phyloP scores from a whole-genome alignment of 495 filamentous ascomycete genomes.

The Tuber melanosporum region DNA sequence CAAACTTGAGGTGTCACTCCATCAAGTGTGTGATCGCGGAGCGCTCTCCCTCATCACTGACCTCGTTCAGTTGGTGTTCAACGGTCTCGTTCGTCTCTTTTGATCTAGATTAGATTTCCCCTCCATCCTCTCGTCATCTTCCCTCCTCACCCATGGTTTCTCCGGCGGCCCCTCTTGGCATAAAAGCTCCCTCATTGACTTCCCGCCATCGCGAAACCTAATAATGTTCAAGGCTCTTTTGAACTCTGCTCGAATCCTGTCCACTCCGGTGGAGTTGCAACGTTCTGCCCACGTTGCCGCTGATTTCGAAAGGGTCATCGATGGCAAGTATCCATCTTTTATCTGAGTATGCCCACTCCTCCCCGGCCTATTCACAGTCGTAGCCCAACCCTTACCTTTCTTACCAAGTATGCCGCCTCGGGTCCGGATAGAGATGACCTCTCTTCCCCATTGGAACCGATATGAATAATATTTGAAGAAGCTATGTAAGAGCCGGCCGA shows the following conservation, averaged over 20 bases:
- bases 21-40: not conserved
- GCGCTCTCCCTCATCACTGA: not conserved
- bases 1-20: not conserved
- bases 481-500: constrained; percentile 61
- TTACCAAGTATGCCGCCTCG: constrained; percentile 62
- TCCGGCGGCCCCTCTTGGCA: constrained; percentile 38
- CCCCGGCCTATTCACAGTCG: constrained; percentile 53
- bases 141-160: constrained; percentile 32
- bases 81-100: not conserved
- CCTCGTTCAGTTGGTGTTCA: not conserved
- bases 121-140: constrained; percentile 15
- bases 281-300: constrained; percentile 75
- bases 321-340: constrained; percentile 73
- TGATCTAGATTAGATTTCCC: not conserved
- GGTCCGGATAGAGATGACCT: constrained; percentile 66
- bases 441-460: constrained; percentile 62
- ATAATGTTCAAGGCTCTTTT: constrained; percentile 64
- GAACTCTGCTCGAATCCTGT: constrained; percentile 72
- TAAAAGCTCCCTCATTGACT: constrained; percentile 26
- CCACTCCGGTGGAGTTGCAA: constrained; percentile 60
- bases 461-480: constrained; percentile 76
- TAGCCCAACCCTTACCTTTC: constrained; percentile 67
- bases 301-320: constrained; percentile 78
- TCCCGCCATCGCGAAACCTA: constrained; percentile 36
- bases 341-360: constrained; percentile 42